Conservation (phyloP, 2,329 filamentous ascomycete genomes). For the Ophiostoma ulmi region DNA sequence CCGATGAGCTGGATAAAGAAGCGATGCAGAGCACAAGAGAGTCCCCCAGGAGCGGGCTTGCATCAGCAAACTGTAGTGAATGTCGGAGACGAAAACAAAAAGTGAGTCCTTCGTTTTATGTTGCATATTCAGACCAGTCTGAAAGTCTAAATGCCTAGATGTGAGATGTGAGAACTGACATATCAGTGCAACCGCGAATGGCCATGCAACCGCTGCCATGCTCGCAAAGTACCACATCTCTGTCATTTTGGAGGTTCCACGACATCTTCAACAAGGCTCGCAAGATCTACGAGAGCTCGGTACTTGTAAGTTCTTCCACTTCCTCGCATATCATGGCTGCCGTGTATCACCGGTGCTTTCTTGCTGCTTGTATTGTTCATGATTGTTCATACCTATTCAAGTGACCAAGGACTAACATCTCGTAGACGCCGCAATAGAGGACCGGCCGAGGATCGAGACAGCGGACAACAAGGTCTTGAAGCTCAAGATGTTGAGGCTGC, state of each 20-base stretch:
- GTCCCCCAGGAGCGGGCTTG: background rate
- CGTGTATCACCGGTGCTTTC: background rate
- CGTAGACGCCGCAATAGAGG: background rate
- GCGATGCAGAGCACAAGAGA: slow-evolving; percentile 8
- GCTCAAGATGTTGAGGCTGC: background rate
- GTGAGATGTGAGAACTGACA: background rate
- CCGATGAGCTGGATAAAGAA: background rate
- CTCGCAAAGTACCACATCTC: slow-evolving; percentile 44
- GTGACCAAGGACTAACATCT: background rate
- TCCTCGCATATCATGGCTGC: background rate
- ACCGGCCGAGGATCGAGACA: background rate
- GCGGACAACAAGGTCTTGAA: background rate
- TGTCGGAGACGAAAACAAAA: slow-evolving; percentile 50
- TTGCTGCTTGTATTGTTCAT: too few species aligned
- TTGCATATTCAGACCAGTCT: background rate
- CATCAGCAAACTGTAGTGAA: slow-evolving; percentile 37
- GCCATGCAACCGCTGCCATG: slow-evolving; percentile 48
- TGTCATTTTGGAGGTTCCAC: slow-evolving; percentile 39
- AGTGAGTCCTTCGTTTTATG: slow-evolving; percentile 30
- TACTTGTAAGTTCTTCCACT: background rate
- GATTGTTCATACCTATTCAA: too few species aligned
- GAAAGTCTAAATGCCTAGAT: background rate
- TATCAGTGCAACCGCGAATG: slow-evolving; percentile 45
- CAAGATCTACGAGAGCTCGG: background rate
- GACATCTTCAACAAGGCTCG: background rate